Evolutionary conservation across 1,139 yeast species (phyloP).

Genomic region (Yamadazyma mexicana): DNA sequence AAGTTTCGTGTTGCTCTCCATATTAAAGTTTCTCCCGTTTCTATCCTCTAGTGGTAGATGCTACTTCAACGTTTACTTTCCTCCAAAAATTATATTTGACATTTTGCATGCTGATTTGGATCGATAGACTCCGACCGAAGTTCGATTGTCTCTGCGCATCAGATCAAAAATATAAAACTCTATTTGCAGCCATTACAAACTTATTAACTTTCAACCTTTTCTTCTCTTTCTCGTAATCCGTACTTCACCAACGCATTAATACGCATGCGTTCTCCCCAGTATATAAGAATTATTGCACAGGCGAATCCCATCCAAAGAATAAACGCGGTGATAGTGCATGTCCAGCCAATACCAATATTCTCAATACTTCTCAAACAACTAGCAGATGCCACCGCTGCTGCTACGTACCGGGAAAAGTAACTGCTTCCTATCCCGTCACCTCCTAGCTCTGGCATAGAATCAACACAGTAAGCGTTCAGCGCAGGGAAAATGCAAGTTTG

Average conservation of each 20-base stretch:
- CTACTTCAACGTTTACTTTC: too few species aligned
- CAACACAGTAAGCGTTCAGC: conserved; percentile 55
- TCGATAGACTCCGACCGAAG: too few species aligned
- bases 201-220: background rate
- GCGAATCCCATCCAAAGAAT: conserved; percentile 28
- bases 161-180: too few species aligned
- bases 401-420: conserved; percentile 48
- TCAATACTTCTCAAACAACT: conserved; percentile 45
- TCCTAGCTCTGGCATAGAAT: conserved; percentile 50
- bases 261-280: conserved; percentile 25
- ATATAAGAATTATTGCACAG: conserved; percentile 20
- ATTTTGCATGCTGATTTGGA: too few species aligned
- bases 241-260: conserved; percentile 14
- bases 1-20: too few species aligned
- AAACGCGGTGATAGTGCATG: conserved; percentile 41
- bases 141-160: too few species aligned
- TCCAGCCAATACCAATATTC: conserved; percentile 54
- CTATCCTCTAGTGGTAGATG: too few species aligned
- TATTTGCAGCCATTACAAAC: too few species aligned
- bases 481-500: conserved; percentile 54
- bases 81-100: too few species aligned
- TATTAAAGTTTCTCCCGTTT: too few species aligned
- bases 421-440: conserved; percentile 57
- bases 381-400: conserved; percentile 52
- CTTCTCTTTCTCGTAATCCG: conserved; percentile 6